These are phyloP conservation scores for Solanum lycopersicoides DNA, from an alignment of 257 asterid species.

Conservation along the genomic window DNA sequence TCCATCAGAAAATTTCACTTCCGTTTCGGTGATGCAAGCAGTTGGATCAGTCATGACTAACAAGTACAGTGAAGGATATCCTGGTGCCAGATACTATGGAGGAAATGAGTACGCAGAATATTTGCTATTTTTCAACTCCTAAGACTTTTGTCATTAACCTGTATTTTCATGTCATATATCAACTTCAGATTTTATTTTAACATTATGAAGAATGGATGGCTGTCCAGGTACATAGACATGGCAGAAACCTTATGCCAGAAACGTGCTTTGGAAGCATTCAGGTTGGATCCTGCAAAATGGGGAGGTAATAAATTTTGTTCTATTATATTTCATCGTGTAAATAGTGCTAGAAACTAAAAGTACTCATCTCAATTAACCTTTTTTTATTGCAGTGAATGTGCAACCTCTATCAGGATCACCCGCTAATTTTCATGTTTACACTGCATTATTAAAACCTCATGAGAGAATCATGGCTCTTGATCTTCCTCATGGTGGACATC, in stretches of 20 bases:
- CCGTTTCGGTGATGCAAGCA: constrained; percentile 89
- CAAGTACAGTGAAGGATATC: constrained; percentile 94
- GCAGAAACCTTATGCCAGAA: constrained; percentile 91
- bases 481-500: constrained; percentile 97
- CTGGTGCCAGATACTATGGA: constrained; percentile 97
- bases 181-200: background rate
- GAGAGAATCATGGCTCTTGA: constrained; percentile 93
- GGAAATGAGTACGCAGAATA: constrained; percentile 71
- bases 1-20: constrained; percentile 91
- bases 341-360: background rate
- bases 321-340: background rate
- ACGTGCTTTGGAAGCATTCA: constrained; percentile 84
- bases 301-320: constrained; percentile 53
- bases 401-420: constrained; percentile 92
- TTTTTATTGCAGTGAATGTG: constrained; percentile 54
- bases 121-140: background rate
- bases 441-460: constrained; percentile 82
- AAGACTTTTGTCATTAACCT: background rate
- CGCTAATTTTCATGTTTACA: constrained; percentile 76
- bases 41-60: constrained; percentile 97
- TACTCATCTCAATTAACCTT: background rate
- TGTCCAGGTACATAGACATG: constrained; percentile 87
- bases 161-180: background rate
- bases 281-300: constrained; percentile 88
- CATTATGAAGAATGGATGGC: background rate